phyloP scores from a whole-genome alignment of 2,329 filamentous ascomycete species.

The Plenodomus tracheiphilus region DNA sequence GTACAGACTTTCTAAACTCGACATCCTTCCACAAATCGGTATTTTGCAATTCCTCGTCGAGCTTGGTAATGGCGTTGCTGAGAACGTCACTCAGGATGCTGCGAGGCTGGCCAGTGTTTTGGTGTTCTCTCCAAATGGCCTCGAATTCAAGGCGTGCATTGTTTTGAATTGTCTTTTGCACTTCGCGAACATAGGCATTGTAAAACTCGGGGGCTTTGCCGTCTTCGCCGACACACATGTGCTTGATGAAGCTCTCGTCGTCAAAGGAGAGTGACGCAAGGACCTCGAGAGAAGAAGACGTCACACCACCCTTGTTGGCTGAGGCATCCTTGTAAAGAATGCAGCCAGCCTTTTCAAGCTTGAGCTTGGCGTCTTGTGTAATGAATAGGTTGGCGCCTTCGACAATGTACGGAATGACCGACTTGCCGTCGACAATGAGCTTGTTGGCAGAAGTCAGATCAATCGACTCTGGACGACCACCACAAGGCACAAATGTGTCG shows the following conservation, averaged over 20 bases:
- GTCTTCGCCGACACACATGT: slow-evolving; percentile 86
- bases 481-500: slow-evolving; percentile 93
- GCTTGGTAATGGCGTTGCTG: slow-evolving; percentile 88
- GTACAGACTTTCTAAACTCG: slow-evolving; percentile 73
- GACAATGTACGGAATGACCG: slow-evolving; percentile 88
- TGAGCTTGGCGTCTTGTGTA: slow-evolving; percentile 95
- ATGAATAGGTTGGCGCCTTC: slow-evolving; percentile 99
- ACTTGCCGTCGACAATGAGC: slow-evolving; percentile 88
- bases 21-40: slow-evolving; percentile 89
- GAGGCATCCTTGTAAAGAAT: slow-evolving; percentile 97
- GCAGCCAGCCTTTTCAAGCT: slow-evolving; percentile 91
- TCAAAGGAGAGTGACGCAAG: slow-evolving; percentile 94
- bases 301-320: slow-evolving; percentile 98
- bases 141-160: slow-evolving; percentile 96
- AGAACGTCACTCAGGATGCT: slow-evolving; percentile 91
- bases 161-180: slow-evolving; percentile 86
- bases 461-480: slow-evolving; percentile 94
- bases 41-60: slow-evolving; percentile 94
- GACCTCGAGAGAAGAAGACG: slow-evolving; percentile 94
- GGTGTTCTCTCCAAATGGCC: slow-evolving; percentile 94
- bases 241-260: slow-evolving; percentile 80
- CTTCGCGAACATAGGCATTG: slow-evolving; percentile 85
- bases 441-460: slow-evolving; percentile 85
- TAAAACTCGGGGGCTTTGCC: slow-evolving; percentile 89
- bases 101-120: slow-evolving; percentile 75